Conservation (phyloP, 108 stramenopile species). For the Fragilaria radians region DNA sequence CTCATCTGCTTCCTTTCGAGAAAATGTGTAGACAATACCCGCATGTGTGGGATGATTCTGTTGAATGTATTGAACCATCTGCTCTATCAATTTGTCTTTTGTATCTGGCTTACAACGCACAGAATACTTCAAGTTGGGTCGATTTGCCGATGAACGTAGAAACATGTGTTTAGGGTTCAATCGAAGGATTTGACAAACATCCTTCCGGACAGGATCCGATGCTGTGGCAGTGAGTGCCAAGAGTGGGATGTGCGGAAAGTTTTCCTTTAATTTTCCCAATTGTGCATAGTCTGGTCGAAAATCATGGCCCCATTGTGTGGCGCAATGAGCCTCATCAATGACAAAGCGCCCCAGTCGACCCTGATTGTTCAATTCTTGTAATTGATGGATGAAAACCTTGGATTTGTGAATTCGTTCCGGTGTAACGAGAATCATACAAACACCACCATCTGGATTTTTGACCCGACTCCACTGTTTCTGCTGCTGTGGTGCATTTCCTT, state of each 20-base stretch:
- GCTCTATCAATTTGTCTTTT: slow-evolving; percentile 47
- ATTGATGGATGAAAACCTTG: slow-evolving; percentile 43
- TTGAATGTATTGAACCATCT: slow-evolving; percentile 72
- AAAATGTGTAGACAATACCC: slow-evolving; percentile 91
- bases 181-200: slow-evolving; percentile 71
- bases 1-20: slow-evolving; percentile 82
- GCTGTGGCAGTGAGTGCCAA: slow-evolving; percentile 86
- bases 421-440: slow-evolving; percentile 88
- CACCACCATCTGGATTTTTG: slow-evolving; percentile 43
- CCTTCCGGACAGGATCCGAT: slow-evolving; percentile 81
- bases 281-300: slow-evolving; percentile 92
- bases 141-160: slow-evolving; percentile 76
- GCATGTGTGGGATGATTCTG: slow-evolving; percentile 37
- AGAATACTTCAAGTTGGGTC: slow-evolving; percentile 87
- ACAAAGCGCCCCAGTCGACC: slow-evolving; percentile 84
- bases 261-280: slow-evolving; percentile 77
- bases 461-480: slow-evolving; percentile 54
- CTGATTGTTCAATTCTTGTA: slow-evolving; percentile 49
- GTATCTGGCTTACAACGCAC: slow-evolving; percentile 57
- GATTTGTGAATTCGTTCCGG: slow-evolving; percentile 84
- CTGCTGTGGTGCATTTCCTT: slow-evolving; percentile 41
- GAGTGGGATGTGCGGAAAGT: slow-evolving; percentile 65
- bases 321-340: slow-evolving; percentile 85
- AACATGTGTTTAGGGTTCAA: slow-evolving; percentile 55
- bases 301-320: slow-evolving; percentile 82